A percentile compares a stretch with the other conserved stretches of the same genome.
Evolutionary conservation across 1,139 yeast species (phyloP).

Genomic region (Candida glucosophila): DNA sequence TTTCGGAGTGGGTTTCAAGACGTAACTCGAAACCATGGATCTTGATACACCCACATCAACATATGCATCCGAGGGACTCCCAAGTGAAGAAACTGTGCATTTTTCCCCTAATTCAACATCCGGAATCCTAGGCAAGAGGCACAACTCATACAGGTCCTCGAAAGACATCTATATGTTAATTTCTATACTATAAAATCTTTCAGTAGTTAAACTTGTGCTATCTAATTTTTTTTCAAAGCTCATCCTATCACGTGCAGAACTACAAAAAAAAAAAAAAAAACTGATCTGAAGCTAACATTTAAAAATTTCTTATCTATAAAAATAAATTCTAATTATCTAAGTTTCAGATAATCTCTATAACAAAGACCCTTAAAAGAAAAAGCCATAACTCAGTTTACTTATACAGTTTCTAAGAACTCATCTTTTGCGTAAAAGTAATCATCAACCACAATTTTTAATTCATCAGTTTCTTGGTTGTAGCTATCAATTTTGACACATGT

Average conservation of each 20-base stretch:
- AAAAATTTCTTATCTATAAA: not conserved
- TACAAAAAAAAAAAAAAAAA: not conserved
- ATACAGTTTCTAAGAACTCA: slow-evolving; percentile 24
- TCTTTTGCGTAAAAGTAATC: slow-evolving; percentile 41
- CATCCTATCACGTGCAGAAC: not conserved
- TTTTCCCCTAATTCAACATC: slow-evolving; percentile 23
- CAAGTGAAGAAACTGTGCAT: slow-evolving; percentile 22
- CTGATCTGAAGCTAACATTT: no score
- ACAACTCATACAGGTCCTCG: slow-evolving; percentile 29
- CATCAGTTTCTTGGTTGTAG: slow-evolving; percentile 37
- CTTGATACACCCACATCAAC: slow-evolving; percentile 67
- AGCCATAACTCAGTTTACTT: slow-evolving; percentile 1
- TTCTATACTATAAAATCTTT: slow-evolving; percentile 1
- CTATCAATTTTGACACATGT: slow-evolving; percentile 36
- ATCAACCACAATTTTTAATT: slow-evolving; percentile 35
- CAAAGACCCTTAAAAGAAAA: not conserved
- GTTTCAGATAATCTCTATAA: slow-evolving; percentile 1
- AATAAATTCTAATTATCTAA: slow-evolving; percentile 1
- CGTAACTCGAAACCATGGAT: slow-evolving; percentile 63
- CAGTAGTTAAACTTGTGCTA: no score
- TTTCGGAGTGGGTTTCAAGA: slow-evolving; percentile 75
- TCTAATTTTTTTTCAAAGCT: no score
- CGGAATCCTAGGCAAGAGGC: slow-evolving; percentile 32
- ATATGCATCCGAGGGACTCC: slow-evolving; percentile 16
- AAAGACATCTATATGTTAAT: slow-evolving; percentile 13